These are phyloP conservation scores for Pseudocercospora fuligena DNA, from an alignment of 2,329 filamentous ascomycete genomes.

Conservation along the genomic window DNA sequence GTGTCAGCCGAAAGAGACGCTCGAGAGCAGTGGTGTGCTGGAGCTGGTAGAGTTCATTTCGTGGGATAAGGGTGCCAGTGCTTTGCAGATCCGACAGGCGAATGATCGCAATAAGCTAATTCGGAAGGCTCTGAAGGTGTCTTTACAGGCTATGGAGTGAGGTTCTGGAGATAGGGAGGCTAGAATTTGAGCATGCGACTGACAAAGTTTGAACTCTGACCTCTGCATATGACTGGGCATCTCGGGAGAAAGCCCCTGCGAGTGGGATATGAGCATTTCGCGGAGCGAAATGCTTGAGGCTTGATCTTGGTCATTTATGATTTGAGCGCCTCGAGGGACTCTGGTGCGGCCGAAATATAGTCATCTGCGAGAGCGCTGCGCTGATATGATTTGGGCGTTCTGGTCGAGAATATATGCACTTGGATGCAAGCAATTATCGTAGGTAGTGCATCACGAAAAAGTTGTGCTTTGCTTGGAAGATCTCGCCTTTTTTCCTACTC, in stretches of 20 bases:
- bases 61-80: neutral
- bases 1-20: neutral
- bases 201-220: neutral
- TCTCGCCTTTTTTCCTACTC: no score
- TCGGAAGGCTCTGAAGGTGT: neutral
- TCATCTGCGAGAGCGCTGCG: no score
- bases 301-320: no score
- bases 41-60: neutral
- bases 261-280: neutral
- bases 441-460: neutral
- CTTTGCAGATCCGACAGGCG: neutral
- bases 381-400: no score
- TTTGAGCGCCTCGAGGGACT: no score
- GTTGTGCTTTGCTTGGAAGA: neutral
- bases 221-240: neutral
- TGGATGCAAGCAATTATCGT: no score
- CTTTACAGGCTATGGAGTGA: neutral
- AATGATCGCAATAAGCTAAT: neutral
- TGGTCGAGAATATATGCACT: no score
- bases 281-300: no score
- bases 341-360: no score
- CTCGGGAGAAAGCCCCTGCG: neutral
- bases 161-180: neutral
- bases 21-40: neutral
- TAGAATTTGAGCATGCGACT: neutral